A percentile compares a stretch with the other conserved stretches of the same genome.
Conservation (phyloP, 805 yeast species). For the Teunomyces funiuensis region DNA sequence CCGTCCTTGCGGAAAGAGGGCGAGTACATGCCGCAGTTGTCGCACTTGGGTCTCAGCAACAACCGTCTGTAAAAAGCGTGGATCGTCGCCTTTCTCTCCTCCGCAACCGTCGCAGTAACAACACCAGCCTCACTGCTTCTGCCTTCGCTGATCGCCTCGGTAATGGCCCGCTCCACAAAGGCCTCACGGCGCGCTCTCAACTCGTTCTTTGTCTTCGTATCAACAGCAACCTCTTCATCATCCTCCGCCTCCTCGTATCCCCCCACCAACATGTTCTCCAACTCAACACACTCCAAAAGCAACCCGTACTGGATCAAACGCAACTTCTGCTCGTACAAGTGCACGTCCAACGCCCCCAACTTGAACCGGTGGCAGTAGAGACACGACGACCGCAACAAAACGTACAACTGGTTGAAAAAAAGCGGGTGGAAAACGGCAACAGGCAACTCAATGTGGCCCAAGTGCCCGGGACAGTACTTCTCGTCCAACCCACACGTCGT, state of each 20-base stretch:
- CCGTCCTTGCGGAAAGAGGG: constrained; percentile 96
- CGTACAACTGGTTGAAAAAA: constrained; percentile 88
- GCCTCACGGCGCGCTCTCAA: constrained; percentile 60
- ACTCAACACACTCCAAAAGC: constrained; percentile 68
- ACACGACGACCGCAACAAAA: constrained; percentile 81
- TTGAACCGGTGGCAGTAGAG: constrained; percentile 87
- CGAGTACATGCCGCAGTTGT: constrained; percentile 92
- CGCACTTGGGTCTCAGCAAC: constrained; percentile 82
- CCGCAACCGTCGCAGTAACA: constrained; percentile 79
- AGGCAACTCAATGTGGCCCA: constrained; percentile 96
- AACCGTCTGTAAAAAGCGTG: constrained; percentile 75
- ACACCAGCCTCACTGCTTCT: constrained; percentile 65
- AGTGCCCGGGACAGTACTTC: constrained; percentile 94
- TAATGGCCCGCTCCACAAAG: constrained; percentile 70
- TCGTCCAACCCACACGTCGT: constrained; percentile 96
- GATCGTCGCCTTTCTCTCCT: constrained; percentile 76
- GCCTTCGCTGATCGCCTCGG: constrained; percentile 74
- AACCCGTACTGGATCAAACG: constrained; percentile 85
- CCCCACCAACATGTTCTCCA: constrained; percentile 61
- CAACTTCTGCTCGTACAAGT: constrained; percentile 75
- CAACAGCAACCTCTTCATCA: constrained; percentile 47
- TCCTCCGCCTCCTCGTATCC: constrained; percentile 44
- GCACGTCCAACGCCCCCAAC: constrained; percentile 66
- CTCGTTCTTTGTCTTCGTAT: constrained; percentile 43
- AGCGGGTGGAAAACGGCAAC: constrained; percentile 93